Base-by-base conservation (phyloP, 768 basidiomycete species). In the Panus rudis region DNA sequence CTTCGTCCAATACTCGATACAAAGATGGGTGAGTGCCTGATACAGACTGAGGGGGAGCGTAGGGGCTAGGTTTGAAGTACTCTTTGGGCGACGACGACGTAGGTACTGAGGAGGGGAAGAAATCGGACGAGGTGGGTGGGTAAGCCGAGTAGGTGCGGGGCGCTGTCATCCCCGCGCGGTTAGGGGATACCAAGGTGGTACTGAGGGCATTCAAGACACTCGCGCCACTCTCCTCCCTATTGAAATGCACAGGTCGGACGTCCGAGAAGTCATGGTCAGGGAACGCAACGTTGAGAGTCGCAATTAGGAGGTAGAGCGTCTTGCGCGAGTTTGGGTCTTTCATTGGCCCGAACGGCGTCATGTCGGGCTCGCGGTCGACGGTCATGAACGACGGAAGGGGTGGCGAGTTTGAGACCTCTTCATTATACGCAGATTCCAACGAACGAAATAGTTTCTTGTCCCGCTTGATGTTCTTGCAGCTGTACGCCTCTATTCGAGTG, bases 191-290 rank as follows among this genome's bases (percentile, higher is more conserved):
- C 20, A 93, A 72, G 19, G 91, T 90, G 45, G 79, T 86, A 64
- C 86, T 87, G 47, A 93, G 78, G 2, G 87, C 78, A 56, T 87
- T 85, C 46, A 94, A 78, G 32, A 94, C 87, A 60, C 66, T 74
- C 3, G 87, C 85, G 24, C 74, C 74, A 28, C 70, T 81, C 63
- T 76, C 59, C 63, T 93, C 90, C 45, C 83, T 83, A 58, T 76
- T 80, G 64, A 99, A 99, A 54, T 94, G 85, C 8, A 83, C 82
- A 0, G 92, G 88, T 21, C 85, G 79, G 40, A 96, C 84, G 61
- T 89, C 84, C 6, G 89, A 88, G 69, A 98, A 99, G 58, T 97
- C 93, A 68, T 97, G 78, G 75, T 98, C 94, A 2, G 94, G 94
- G 60, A 93, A 99, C 5, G 94, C 93, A 56, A 91, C 79, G 69